phyloP scores from a whole-genome alignment of 805 yeast genomes.

The Candida broadrunensis region DNA sequence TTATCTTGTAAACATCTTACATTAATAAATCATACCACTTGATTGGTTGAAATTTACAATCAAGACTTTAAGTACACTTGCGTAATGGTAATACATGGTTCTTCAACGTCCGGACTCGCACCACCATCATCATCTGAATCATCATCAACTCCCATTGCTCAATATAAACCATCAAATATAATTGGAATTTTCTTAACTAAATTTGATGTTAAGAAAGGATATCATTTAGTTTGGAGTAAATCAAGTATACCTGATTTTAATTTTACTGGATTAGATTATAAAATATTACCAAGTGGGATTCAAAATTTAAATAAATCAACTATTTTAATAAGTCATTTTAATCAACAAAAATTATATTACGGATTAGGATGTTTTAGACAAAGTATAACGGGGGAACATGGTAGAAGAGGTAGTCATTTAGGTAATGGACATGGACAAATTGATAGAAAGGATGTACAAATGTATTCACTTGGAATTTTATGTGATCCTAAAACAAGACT shows the following conservation, averaged over 20 bases:
- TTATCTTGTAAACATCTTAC: too few species aligned
- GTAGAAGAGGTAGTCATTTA: not conserved
- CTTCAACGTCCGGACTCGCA: too few species aligned
- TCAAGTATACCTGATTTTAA: conserved; percentile 12
- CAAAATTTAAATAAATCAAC: conserved; percentile 31
- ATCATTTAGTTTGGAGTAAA: conserved; percentile 35
- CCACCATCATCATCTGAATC: too few species aligned
- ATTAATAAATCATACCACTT: too few species aligned
- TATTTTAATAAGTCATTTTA: conserved; percentile 27
- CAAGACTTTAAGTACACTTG: too few species aligned
- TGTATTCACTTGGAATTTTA: conserved; percentile 38
- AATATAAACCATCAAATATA: conserved; percentile 22
- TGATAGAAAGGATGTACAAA: conserved; percentile 28
- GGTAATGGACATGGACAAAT: not conserved
- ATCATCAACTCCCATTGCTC: too few species aligned
- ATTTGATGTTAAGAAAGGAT: conserved; percentile 35
- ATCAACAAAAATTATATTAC: conserved; percentile 21
- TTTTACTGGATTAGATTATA: conserved; percentile 35
- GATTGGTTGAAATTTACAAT: too few species aligned
- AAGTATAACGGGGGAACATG: not conserved
- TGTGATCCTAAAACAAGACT: conserved; percentile 22
- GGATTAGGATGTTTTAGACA: conserved; percentile 36
- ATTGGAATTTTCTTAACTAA: conserved; percentile 31
- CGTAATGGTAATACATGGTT: too few species aligned
- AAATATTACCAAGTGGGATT: conserved; percentile 39